Evolutionary conservation across 139 green algal genomes (phyloP), one percentile per base, ranked within the genome.

Genomic region (Mesostigma viride): DNA sequence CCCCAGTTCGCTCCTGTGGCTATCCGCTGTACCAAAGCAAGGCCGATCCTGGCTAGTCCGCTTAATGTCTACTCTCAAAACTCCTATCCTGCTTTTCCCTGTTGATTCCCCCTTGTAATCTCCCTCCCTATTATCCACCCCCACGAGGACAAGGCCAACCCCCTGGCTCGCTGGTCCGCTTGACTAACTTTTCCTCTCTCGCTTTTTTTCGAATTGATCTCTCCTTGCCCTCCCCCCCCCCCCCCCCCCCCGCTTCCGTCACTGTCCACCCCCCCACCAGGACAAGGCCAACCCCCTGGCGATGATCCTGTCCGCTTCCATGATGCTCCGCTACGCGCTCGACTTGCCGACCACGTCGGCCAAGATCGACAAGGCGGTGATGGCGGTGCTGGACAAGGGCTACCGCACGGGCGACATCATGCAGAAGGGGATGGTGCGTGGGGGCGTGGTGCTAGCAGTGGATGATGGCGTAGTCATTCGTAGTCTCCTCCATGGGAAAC

Each of bases 311-410:
- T 92, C 82, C 24, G 93, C 93, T 3, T 91, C 93, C 53, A 98
- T 99, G 93, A 96, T 99, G 93, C 95, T 94, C 78, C 80, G 88
- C 47, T 98, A 97, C 76, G 90, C 89, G 40, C 86, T 98, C 33
- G 82, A 86, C 70, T 73, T 95, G 63, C 85, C 90, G 24, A 78
- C 83, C 71, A 82, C 93, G 24, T 89, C 91, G 1, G 83, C 86
- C 11, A 70, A 76, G 20, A 67, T 96, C 31, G 89, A 98, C 76
- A 69, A 57, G 0, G 90, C 91, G 1, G 89, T 98, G 2, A 84
- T 88, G 31, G 68, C 74, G 2, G 80, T 77, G 0, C 81, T 98
- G 64, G 92, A 96, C 48, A 68, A 76, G 0, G 92, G 91, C 0
- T 91, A 86, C 75, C 79, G 92, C 46, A 97, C 92, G 24, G 83